These are phyloP conservation scores for Rhodotorula kratochvilovae DNA, from an alignment of 768 basidiomycete species.

Conservation along the genomic window DNA sequence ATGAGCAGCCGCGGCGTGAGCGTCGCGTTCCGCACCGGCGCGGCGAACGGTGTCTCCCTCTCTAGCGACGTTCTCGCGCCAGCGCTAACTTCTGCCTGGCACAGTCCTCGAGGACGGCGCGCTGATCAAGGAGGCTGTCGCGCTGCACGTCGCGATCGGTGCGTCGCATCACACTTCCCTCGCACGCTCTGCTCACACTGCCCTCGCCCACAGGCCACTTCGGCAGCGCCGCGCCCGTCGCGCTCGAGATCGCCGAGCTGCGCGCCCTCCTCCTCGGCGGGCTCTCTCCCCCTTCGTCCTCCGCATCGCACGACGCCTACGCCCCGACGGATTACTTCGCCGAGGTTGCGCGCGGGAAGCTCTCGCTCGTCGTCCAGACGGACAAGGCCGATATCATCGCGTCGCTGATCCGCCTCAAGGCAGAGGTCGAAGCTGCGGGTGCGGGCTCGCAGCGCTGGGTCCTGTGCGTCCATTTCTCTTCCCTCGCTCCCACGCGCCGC, in stretches of 20 bases:
- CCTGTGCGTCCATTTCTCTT: constrained; percentile 43
- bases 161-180: background rate
- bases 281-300: background rate
- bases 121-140: constrained; percentile 59
- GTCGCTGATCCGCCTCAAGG: constrained; percentile 61
- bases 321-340: constrained; percentile 2
- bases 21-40: constrained; percentile 24
- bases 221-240: constrained; percentile 52
- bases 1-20: background rate
- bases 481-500: background rate
- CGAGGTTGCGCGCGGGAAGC: constrained; percentile 50
- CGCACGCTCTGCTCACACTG: too few relatives aligned
- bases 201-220: constrained; percentile 47
- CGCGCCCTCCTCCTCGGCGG: constrained; percentile 58
- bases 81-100: background rate
- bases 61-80: too few relatives aligned
- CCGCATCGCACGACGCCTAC: background rate
- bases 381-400: constrained; percentile 69
- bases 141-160: constrained; percentile 62
- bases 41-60: constrained; percentile 1
- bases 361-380: constrained; percentile 61
- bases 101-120: constrained; percentile 57
- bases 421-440: constrained; percentile 55
- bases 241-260: constrained; percentile 72
- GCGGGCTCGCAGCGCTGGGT: constrained; percentile 54